Conservation (phyloP, 306 rosid species). For the Dryas alaskensis region DNA sequence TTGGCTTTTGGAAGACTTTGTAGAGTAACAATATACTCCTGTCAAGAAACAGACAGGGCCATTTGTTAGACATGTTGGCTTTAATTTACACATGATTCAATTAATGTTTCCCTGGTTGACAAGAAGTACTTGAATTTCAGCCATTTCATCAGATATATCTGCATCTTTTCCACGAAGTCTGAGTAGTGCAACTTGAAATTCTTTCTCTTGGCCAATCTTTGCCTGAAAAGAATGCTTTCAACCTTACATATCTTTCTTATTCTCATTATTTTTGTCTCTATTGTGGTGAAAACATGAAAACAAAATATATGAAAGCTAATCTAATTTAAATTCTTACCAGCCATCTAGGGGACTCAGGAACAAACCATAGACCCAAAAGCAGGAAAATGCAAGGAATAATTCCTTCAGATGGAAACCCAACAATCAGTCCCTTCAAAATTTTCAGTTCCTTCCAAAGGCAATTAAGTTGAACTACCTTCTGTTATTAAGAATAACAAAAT, state of each 20-base stretch:
- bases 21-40: conserved; percentile 35
- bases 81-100: background rate
- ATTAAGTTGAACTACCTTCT: background rate
- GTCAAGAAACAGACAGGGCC: conserved; percentile 3
- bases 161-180: conserved; percentile 39
- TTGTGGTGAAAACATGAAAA: background rate
- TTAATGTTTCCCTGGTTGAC: conserved; percentile 4
- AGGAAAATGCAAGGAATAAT: conserved; percentile 58
- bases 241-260: background rate
- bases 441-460: background rate
- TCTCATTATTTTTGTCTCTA: background rate
- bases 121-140: conserved; percentile 27
- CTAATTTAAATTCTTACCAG: conserved; percentile 31
- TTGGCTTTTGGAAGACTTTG: conserved; percentile 30
- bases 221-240: conserved; percentile 31
- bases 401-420: conserved; percentile 46
- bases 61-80: conserved; percentile 17
- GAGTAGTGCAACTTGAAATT: conserved; percentile 38
- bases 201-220: conserved; percentile 38
- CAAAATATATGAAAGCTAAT: background rate
- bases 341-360: conserved; percentile 55
- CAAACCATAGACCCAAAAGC: conserved; percentile 38
- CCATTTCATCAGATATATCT: conserved; percentile 33
- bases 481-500: background rate
- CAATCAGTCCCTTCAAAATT: conserved; percentile 11